phyloP scores from a whole-genome alignment of 805 yeast species.

The Ogataea thermomethanolica region DNA sequence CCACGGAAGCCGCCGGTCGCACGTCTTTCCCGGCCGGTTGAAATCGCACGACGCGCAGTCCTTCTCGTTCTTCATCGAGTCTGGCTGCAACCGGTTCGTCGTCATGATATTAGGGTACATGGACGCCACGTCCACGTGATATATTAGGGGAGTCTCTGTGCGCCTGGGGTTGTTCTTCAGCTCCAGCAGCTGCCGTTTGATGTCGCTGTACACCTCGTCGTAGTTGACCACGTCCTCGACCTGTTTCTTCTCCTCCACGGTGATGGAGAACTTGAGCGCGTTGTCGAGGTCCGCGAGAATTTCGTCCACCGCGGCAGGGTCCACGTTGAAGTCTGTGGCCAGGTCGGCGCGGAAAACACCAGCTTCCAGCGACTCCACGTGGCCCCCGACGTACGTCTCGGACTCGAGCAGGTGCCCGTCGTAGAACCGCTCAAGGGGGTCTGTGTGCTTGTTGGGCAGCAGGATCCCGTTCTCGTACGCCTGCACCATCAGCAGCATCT shows the following conservation, averaged over 20 bases:
- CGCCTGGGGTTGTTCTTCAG: conserved; percentile 62
- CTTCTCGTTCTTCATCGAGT: conserved; percentile 90
- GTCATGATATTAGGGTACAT: conserved; percentile 99
- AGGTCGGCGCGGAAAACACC: conserved; percentile 95
- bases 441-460: conserved; percentile 90
- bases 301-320: conserved; percentile 79
- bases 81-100: conserved; percentile 95
- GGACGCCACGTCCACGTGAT: conserved; percentile 98
- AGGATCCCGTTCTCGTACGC: conserved; percentile 77
- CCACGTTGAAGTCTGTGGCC: conserved; percentile 68
- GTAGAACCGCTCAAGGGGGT: conserved; percentile 91
- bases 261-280: conserved; percentile 79
- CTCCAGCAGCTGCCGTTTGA: conserved; percentile 52
- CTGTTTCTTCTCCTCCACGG: conserved; percentile 70
- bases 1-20: conserved; percentile 93
- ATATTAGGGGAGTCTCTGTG: conserved; percentile 77
- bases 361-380: conserved; percentile 95
- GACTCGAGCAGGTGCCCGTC: conserved; percentile 92
- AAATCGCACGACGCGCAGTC: conserved; percentile 98
- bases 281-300: conserved; percentile 66
- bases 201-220: conserved; percentile 64
- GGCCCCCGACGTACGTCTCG: conserved; percentile 98
- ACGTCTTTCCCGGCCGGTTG: conserved; percentile 88
- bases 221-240: conserved; percentile 78
- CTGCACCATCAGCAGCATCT: conserved; percentile 94